Conservation (phyloP, 805 yeast genomes). For the Metschnikowia bowlesiae region DNA sequence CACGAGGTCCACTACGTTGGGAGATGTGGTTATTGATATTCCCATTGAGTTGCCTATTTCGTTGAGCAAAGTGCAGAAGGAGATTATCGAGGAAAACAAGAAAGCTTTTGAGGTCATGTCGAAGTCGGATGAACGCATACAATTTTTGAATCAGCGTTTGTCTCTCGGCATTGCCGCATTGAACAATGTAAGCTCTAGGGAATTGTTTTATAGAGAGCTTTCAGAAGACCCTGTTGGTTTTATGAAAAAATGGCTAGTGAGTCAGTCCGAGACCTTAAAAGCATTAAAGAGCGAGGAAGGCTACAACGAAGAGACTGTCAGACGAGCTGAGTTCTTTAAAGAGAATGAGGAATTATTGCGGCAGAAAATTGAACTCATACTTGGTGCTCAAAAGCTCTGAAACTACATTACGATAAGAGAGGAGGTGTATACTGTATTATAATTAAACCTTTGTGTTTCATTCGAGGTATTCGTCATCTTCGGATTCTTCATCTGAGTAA, state of each 20-base stretch:
- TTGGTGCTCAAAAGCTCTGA: slow-evolving; percentile 42
- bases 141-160: slow-evolving; percentile 39
- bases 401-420: neutral
- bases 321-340: slow-evolving; percentile 74
- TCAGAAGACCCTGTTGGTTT: slow-evolving; percentile 75
- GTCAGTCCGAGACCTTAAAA: slow-evolving; percentile 80
- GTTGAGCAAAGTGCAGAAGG: slow-evolving; percentile 34
- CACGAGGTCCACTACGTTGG: slow-evolving; percentile 70
- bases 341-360: slow-evolving; percentile 63
- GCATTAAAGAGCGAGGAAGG: slow-evolving; percentile 88
- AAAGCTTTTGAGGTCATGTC: slow-evolving; percentile 40
- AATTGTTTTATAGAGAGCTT: slow-evolving; percentile 71
- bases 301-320: slow-evolving; percentile 80
- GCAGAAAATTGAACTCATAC: slow-evolving; percentile 72
- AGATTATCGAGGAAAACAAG: slow-evolving; percentile 33
- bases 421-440: slow-evolving; percentile 2
- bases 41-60: slow-evolving; percentile 40
- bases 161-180: slow-evolving; percentile 49
- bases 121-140: slow-evolving; percentile 41
- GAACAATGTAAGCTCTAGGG: slow-evolving; percentile 57
- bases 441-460: slow-evolving; percentile 2
- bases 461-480: slow-evolving; percentile 11
- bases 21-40: slow-evolving; percentile 76
- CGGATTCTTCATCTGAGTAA: slow-evolving; percentile 10
- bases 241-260: slow-evolving; percentile 66